Evolutionary conservation across 164 flowering plant genomes (phyloP).

Genomic region (Vitis amurensis): DNA sequence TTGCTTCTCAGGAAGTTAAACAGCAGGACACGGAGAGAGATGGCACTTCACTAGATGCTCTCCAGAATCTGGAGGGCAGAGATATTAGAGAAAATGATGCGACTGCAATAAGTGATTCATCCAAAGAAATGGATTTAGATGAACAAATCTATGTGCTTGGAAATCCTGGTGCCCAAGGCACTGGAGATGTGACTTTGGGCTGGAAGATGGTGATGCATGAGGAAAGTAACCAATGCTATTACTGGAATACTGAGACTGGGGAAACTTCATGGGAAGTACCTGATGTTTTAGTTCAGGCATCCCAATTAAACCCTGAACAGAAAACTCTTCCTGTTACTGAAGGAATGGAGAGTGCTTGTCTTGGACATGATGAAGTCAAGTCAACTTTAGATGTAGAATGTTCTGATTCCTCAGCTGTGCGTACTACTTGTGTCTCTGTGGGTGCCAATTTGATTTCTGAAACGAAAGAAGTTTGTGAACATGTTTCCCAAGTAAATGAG

Average conservation of each 20-base stretch:
- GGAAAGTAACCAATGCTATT: conserved; percentile 74
- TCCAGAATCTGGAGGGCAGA: conserved; percentile 21
- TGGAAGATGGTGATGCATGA: conserved; percentile 94
- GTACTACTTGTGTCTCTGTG: conserved; percentile 10
- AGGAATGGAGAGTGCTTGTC: conserved; percentile 18
- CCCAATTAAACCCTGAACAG: conserved; percentile 24
- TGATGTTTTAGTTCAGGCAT: conserved; percentile 39
- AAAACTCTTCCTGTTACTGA: conserved; percentile 21
- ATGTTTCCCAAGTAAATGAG: conserved; percentile 19
- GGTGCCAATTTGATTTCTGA: conserved; percentile 14
- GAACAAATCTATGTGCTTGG: conserved; percentile 30
- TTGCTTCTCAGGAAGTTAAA: conserved; percentile 19
- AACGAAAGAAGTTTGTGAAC: conserved; percentile 11
- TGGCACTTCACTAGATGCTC: conserved; percentile 20
- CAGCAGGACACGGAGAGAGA: conserved; percentile 26
- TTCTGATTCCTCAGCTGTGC: conserved; percentile 13
- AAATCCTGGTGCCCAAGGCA: conserved; percentile 35
- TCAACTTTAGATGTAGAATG: conserved; percentile 15
- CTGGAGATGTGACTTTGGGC: conserved; percentile 48
- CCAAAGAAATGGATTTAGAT: conserved; percentile 20
- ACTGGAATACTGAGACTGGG: conserved; percentile 91
- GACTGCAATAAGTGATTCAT: conserved; percentile 10
- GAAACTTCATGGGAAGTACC: conserved; percentile 98
- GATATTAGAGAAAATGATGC: conserved; percentile 22
- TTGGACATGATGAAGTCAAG: conserved; percentile 5